A percentile compares a stretch with the other conserved stretches of the same genome.
phyloP scores from a whole-genome alignment of 805 yeast species.

The Wickerhamiella parazyma region DNA sequence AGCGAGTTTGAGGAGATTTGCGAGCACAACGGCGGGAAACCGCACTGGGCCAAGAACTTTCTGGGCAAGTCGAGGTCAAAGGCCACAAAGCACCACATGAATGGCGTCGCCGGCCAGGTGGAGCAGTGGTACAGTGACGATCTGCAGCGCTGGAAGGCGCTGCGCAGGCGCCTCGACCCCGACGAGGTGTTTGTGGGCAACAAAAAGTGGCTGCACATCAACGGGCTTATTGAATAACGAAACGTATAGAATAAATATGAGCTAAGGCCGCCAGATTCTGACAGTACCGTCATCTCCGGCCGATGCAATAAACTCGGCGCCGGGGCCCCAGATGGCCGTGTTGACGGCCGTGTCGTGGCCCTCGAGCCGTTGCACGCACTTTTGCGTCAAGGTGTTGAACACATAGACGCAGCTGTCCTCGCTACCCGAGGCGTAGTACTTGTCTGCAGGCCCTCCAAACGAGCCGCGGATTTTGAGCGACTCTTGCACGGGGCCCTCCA shows the following conservation, averaged over 20 bases:
- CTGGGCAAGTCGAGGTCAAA: constrained; percentile 38
- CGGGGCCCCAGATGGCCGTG: constrained; percentile 63
- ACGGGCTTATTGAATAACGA: constrained; percentile 34
- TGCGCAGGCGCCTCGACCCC: constrained; percentile 65
- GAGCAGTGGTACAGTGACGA: constrained; percentile 70
- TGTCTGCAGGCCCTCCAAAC: constrained; percentile 60
- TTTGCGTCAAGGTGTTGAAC: constrained; percentile 66
- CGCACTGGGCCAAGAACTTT: constrained; percentile 98
- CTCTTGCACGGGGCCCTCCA: constrained; percentile 50
- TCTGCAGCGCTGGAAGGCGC: constrained; percentile 42
- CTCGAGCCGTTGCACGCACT: constrained; percentile 43
- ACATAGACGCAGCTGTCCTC: constrained; percentile 68
- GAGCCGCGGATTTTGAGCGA: constrained; percentile 60
- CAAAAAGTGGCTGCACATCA: constrained; percentile 65
- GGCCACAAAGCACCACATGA: constrained; percentile 53
- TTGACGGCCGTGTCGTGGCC: constrained; percentile 61
- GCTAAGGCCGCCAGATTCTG: constrained; percentile 30
- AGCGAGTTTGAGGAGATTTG: constrained; percentile 66
- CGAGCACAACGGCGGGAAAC: constrained; percentile 73
- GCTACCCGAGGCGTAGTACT: constrained; percentile 63
- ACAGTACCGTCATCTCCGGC: constrained; percentile 73
- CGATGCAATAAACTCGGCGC: constrained; percentile 49
- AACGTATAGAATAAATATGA: background rate
- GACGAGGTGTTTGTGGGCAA: constrained; percentile 67
- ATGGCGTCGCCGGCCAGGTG: constrained; percentile 60